A percentile compares a stretch with the other conserved stretches of the same genome.
Conservation (phyloP, 495 filamentous ascomycete genomes). For the Penicillium bialowiezense region DNA sequence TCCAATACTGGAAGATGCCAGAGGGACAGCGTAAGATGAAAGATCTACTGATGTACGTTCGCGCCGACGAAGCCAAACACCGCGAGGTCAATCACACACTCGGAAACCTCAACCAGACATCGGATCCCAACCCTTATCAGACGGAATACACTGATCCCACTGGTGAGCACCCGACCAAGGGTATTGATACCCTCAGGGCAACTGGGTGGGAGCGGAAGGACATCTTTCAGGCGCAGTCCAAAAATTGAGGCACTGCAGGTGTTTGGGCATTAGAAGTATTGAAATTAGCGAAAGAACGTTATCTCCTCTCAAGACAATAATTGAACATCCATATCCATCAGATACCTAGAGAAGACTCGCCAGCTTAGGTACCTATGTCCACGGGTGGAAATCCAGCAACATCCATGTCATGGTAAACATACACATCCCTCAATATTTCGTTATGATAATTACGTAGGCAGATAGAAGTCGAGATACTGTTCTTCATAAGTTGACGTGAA, state of each 20-base stretch:
- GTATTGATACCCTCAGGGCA: slow-evolving; percentile 62
- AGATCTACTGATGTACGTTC: slow-evolving; percentile 82
- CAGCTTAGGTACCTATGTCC: no score
- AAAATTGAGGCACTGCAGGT: neutral
- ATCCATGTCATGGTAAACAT: no score
- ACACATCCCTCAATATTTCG: no score
- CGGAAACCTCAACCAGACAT: slow-evolving; percentile 73
- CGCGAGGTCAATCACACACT: slow-evolving; percentile 96
- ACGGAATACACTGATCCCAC: slow-evolving; percentile 64
- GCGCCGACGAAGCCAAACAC: slow-evolving; percentile 96
- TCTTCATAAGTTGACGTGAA: no score
- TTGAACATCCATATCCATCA: neutral
- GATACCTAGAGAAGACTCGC: no score
- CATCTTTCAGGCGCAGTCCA: slow-evolving; percentile 38
- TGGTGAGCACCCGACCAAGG: slow-evolving; percentile 67
- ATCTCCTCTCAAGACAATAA: neutral
- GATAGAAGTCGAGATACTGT: no score
- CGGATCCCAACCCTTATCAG: slow-evolving; percentile 89
- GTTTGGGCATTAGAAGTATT: neutral
- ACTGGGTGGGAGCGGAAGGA: slow-evolving; percentile 83
- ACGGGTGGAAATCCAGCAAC: no score
- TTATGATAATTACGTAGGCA: no score
- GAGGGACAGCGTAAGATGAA: slow-evolving; percentile 78
- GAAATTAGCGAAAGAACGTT: neutral
- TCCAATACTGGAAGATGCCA: slow-evolving; percentile 91